These are phyloP conservation scores for Diospyros lotus DNA, from an alignment of 148 eudicot species.

Conservation along the genomic window DNA sequence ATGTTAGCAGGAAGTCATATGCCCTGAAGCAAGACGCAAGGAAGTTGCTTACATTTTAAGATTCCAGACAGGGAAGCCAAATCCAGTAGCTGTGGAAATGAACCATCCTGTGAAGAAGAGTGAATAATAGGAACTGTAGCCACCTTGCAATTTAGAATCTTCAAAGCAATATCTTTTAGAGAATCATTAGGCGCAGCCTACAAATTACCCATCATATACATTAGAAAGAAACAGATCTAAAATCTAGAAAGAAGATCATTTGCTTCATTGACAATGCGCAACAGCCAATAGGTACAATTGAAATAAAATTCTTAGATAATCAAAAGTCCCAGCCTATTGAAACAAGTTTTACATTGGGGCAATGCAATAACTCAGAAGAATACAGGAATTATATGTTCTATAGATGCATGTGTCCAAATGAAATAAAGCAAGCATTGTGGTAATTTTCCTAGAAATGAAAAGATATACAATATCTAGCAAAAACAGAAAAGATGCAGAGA, in stretches of 20 bases:
- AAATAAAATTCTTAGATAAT: no score
- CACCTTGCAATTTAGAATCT: conserved; percentile 26
- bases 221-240: not conserved
- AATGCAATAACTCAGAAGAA: no score
- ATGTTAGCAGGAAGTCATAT: conserved; percentile 10
- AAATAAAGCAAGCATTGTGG: no score
- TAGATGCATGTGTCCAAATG: no score
- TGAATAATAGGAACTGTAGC: conserved; percentile 75
- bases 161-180: conserved; percentile 61
- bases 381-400: no score
- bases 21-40: conserved; percentile 2
- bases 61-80: conserved; percentile 81
- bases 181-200: conserved; percentile 79
- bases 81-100: conserved; percentile 76
- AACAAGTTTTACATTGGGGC: no score
- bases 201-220: conserved; percentile 1
- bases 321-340: no score
- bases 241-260: not conserved
- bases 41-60: conserved; percentile 53
- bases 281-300: not conserved
- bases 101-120: conserved; percentile 64
- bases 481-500: no score
- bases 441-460: no score
- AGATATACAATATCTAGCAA: no score
- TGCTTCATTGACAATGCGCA: not conserved